phyloP scores from a whole-genome alignment of 2,329 filamentous ascomycete species.

The Diaporthe citriasiana region DNA sequence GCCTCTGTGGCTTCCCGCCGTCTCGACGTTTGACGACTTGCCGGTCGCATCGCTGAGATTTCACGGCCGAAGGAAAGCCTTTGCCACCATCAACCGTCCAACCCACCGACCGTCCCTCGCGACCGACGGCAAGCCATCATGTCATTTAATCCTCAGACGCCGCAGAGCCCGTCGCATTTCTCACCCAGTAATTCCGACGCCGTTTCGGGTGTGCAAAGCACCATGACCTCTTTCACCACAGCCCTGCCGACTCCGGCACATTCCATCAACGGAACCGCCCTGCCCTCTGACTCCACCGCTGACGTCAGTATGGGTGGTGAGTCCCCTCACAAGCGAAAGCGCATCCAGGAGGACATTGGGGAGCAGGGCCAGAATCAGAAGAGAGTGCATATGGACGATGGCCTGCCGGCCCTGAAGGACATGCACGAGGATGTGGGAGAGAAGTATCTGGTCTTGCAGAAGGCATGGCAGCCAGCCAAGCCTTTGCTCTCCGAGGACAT shows the following conservation, averaged over 20 bases:
- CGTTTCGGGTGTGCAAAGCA: constrained; percentile 64
- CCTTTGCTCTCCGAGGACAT: constrained; percentile 69
- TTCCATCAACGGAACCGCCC: constrained; percentile 71
- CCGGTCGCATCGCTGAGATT: constrained; percentile 23
- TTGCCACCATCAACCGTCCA: constrained; percentile 22
- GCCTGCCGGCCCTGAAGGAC: constrained; percentile 73
- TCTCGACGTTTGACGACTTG: constrained; percentile 3
- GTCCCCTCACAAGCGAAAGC: constrained; percentile 74
- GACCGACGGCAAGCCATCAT: constrained; percentile 58
- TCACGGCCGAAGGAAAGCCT: constrained; percentile 3
- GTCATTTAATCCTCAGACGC: constrained; percentile 77
- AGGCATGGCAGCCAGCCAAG: constrained; percentile 53
- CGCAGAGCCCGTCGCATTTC: constrained; percentile 75
- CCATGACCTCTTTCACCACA: constrained; percentile 65
- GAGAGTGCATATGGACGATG: constrained; percentile 73
- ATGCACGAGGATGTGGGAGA: constrained; percentile 76
- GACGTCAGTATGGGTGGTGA: constrained; percentile 64
- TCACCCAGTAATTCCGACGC: constrained; percentile 69
- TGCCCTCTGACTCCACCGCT: constrained; percentile 58
- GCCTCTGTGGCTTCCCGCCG: constrained; percentile 34
- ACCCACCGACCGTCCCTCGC: constrained; percentile 27
- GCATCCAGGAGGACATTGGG: constrained; percentile 65
- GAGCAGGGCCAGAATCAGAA: constrained; percentile 69
- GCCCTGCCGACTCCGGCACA: constrained; percentile 74
- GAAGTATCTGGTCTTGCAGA: constrained; percentile 77